Evolutionary conservation across 257 asterid species (phyloP).

Genomic region (Coffea canephora): DNA sequence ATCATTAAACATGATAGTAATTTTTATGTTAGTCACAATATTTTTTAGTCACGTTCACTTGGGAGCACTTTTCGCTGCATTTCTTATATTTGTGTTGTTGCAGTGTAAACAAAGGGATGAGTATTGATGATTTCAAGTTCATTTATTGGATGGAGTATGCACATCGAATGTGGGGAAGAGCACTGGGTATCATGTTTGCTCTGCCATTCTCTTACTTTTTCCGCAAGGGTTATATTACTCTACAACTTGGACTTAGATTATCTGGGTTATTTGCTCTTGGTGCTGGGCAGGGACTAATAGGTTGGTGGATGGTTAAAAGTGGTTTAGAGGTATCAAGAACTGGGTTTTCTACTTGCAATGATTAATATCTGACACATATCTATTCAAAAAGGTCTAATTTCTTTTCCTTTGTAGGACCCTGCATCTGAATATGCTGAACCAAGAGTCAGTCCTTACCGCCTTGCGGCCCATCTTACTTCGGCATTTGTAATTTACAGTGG

Average conservation of each 20-base stretch:
- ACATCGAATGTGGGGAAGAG: constrained; percentile 99
- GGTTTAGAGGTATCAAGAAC: constrained; percentile 77
- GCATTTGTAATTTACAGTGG: constrained; percentile 89
- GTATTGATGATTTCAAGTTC: constrained; percentile 83
- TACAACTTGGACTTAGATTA: constrained; percentile 68
- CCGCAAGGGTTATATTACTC: constrained; percentile 86
- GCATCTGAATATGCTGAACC: constrained; percentile 77
- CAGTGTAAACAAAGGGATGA: constrained; percentile 91
- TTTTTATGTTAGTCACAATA: neutral
- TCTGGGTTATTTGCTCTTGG: constrained; percentile 92
- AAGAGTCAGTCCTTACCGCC: constrained; percentile 96
- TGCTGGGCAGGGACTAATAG: constrained; percentile 95
- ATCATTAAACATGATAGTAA: neutral
- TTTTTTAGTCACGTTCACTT: neutral
- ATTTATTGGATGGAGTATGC: constrained; percentile 99
- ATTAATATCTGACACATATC: constrained; percentile 5
- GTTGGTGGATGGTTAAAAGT: constrained; percentile 99
- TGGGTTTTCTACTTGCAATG: constrained; percentile 1
- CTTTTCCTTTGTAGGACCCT: constrained; percentile 59
- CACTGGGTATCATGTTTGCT: constrained; percentile 90
- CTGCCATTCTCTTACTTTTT: constrained; percentile 90
- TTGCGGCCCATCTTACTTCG: constrained; percentile 94
- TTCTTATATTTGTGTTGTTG: constrained; percentile 13
- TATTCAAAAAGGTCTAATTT: constrained; percentile 13
- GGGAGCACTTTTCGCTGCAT: neutral